Percentiles rank a stretch among this genome's conserved stretches.
phyloP scores from a whole-genome alignment of 768 basidiomycete species.

The Cystofilobasidium bisporidii region DNA sequence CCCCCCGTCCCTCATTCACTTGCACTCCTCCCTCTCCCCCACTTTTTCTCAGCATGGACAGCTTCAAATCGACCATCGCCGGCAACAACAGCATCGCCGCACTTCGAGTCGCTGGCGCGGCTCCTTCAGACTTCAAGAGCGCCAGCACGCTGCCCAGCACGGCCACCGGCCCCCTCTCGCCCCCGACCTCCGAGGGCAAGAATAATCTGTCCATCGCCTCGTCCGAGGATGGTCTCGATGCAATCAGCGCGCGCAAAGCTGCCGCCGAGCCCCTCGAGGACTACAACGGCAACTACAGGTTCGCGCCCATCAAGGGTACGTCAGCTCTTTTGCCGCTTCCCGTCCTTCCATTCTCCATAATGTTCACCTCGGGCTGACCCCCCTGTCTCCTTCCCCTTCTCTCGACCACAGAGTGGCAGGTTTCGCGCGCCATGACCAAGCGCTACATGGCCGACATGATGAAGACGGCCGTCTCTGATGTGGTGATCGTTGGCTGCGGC shows the following conservation, averaged over 20 bases:
- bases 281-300: slow-evolving; percentile 54
- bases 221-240: slow-evolving; percentile 4
- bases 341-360: too few species aligned
- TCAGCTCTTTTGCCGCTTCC: background rate
- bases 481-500: slow-evolving; percentile 67
- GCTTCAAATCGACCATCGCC: slow-evolving; percentile 8
- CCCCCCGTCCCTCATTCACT: background rate
- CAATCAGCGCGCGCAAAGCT: background rate
- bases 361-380: too few species aligned
- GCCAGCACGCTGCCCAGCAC: slow-evolving; percentile 8
- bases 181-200: slow-evolving; percentile 7
- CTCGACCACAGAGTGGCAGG: slow-evolving; percentile 65
- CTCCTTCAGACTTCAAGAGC: background rate
- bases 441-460: slow-evolving; percentile 60
- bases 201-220: background rate
- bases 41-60: background rate
- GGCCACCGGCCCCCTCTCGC: slow-evolving; percentile 28
- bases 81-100: background rate
- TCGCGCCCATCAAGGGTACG: slow-evolving; percentile 12
- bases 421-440: slow-evolving; percentile 67
- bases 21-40: background rate
- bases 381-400: too few species aligned
- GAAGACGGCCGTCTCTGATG: slow-evolving; percentile 63
- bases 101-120: background rate
- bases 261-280: slow-evolving; percentile 34